These are phyloP conservation scores for Calendula officinalis DNA, from an alignment of 129 eudicot genomes.

Conservation along the genomic window DNA sequence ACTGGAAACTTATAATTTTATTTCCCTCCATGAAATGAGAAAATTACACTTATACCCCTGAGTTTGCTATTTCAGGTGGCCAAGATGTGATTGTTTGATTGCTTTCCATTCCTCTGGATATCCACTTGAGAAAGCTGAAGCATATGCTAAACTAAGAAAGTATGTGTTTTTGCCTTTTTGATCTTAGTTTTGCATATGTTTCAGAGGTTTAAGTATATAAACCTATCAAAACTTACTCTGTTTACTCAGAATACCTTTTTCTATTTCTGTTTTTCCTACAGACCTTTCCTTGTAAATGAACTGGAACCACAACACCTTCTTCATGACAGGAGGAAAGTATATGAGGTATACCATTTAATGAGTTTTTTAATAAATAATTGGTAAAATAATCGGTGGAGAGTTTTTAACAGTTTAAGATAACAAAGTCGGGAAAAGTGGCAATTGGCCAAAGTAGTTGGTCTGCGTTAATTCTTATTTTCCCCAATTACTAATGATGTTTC, in stretches of 20 bases:
- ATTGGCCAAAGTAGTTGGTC: too few species aligned
- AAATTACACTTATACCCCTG: background rate
- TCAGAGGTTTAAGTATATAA: background rate
- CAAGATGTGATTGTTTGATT: conserved; percentile 86
- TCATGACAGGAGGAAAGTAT: conserved; percentile 94
- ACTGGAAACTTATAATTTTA: background rate
- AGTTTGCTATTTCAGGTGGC: conserved; percentile 70
- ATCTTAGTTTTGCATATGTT: conserved; percentile 1
- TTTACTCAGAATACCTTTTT: conserved; percentile 21
- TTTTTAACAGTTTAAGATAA: too few species aligned
- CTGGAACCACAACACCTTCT: conserved; percentile 88
- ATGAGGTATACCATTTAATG: conserved; percentile 60
- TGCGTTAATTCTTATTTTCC: conserved; percentile 1
- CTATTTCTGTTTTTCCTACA: conserved; percentile 26
- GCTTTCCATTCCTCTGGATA: conserved; percentile 92
- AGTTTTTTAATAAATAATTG: background rate
- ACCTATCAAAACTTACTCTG: conserved; percentile 1
- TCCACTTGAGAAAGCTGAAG: conserved; percentile 90
- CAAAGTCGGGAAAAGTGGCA: too few species aligned
- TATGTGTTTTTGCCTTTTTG: conserved; percentile 31
- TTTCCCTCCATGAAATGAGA: background rate
- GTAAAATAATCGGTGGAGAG: too few species aligned
- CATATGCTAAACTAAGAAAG: conserved; percentile 84
- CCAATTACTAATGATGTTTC: conserved; percentile 3
- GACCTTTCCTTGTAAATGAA: conserved; percentile 96